Percentiles rank a stretch among this genome's conserved stretches.
Conservation (phyloP, 768 basidiomycete species). For the Mycena rosella region DNA sequence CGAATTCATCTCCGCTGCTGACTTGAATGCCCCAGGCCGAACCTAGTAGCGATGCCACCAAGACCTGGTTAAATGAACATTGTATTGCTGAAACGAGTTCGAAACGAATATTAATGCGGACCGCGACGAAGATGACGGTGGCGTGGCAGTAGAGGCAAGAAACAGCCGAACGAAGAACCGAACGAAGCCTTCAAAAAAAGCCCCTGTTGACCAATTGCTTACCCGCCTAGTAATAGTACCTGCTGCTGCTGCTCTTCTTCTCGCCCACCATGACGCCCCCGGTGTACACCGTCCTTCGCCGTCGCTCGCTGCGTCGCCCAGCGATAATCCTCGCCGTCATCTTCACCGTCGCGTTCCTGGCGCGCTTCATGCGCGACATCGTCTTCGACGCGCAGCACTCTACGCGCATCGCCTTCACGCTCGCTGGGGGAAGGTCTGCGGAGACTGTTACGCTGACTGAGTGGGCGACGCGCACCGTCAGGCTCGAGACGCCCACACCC, state of each 20-base stretch:
- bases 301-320: conserved; percentile 38
- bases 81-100: conserved; percentile 1
- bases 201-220: neutral
- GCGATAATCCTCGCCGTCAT: conserved; percentile 17
- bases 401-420: conserved; percentile 33
- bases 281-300: conserved; percentile 27
- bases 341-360: conserved; percentile 23
- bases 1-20: conserved; percentile 8
- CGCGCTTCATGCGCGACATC: conserved; percentile 28
- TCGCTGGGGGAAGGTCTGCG: conserved; percentile 4
- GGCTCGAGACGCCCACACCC: conserved; percentile 12
- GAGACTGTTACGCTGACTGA: conserved; percentile 1
- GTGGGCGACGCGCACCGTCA: conserved; percentile 27
- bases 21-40: neutral
- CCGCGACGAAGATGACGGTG: too few species aligned
- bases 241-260: neutral
- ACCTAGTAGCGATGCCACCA: too few species aligned
- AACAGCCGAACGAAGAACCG: neutral
- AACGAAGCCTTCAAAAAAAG: too few species aligned
- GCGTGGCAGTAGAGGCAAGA: too few species aligned
- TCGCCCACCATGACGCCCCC: conserved; percentile 24
- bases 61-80: too few species aligned
- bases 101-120: too few species aligned
- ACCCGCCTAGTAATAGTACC: too few species aligned
- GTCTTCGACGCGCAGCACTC: conserved; percentile 35